phyloP scores from a whole-genome alignment of 768 basidiomycete genomes.

The Podaxis sp. region DNA sequence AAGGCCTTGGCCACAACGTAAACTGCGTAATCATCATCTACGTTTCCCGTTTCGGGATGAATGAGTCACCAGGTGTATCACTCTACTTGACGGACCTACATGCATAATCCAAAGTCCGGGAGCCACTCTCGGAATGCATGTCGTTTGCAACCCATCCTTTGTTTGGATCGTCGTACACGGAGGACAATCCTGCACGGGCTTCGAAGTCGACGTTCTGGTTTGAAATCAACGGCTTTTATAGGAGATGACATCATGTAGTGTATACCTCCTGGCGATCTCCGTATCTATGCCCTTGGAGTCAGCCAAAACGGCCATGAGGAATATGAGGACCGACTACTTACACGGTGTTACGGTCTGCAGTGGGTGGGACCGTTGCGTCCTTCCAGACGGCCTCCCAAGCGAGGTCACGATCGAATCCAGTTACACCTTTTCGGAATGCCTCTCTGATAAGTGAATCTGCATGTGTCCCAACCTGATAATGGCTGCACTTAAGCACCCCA shows the following conservation, averaged over 20 bases:
- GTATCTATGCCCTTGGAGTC: background rate
- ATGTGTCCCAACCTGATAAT: constrained; percentile 66
- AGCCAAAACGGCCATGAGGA: background rate
- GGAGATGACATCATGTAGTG: background rate
- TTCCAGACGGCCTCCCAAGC: constrained; percentile 77
- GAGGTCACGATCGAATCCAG: constrained; percentile 56
- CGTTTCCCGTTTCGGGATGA: background rate
- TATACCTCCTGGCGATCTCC: constrained; percentile 67
- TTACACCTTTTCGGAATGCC: constrained; percentile 62
- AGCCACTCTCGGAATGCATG: constrained; percentile 74
- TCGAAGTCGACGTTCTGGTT: constrained; percentile 69
- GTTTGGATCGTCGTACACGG: constrained; percentile 49
- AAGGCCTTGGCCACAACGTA: constrained; percentile 52
- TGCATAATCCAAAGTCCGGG: constrained; percentile 75
- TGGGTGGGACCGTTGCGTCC: constrained; percentile 63
- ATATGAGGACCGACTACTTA: constrained; percentile 61
- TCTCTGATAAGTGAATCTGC: constrained; percentile 75
- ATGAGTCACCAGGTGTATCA: background rate
- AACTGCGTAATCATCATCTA: constrained; percentile 78
- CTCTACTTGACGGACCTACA: constrained; percentile 40
- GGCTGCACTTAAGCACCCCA: constrained; percentile 23
- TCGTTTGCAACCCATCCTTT: constrained; percentile 78
- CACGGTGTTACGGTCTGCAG: constrained; percentile 49
- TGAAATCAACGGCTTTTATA: background rate
- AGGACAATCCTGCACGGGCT: constrained; percentile 73